Evolutionary conservation across 345 rosid genomes (phyloP).

Genomic region (Eucalyptus grandis): DNA sequence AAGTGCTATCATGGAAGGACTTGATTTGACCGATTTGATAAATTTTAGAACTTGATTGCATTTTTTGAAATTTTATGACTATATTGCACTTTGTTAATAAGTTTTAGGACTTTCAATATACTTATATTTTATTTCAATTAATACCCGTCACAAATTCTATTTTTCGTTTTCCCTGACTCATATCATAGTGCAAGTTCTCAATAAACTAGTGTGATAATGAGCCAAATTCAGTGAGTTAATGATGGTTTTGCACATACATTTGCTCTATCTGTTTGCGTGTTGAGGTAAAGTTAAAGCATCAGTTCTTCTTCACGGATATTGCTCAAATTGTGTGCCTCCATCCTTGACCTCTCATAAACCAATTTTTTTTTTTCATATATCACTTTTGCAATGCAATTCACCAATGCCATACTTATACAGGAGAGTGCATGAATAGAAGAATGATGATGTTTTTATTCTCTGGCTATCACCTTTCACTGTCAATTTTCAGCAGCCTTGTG

Average conservation of each 20-base stretch:
- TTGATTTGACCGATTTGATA: too few species aligned
- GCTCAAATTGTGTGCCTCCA: neutral
- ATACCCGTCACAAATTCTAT: neutral
- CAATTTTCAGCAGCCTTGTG: neutral
- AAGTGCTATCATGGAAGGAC: too few species aligned
- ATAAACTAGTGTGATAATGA: neutral
- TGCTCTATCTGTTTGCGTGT: fast-evolving
- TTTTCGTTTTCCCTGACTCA: fast-evolving
- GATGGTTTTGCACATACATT: neutral
- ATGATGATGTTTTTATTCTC: neutral
- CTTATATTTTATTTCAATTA: neutral
- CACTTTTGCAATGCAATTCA: neutral
- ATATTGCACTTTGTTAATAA: too few species aligned
- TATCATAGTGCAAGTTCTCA: neutral
- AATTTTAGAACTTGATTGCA: fast-evolving
- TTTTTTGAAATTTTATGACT: fast-evolving
- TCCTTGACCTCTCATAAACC: neutral
- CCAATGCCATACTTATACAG: neutral
- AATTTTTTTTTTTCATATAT: fast-evolving
- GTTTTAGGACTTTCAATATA: fast-evolving
- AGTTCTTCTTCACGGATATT: neutral
- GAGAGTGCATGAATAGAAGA: neutral
- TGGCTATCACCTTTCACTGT: neutral
- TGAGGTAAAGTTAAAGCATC: neutral
- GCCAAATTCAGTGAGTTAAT: neutral